Evolutionary conservation across 129 eudicot genomes (phyloP).

Genomic region (carrot (Daucus carota)): DNA sequence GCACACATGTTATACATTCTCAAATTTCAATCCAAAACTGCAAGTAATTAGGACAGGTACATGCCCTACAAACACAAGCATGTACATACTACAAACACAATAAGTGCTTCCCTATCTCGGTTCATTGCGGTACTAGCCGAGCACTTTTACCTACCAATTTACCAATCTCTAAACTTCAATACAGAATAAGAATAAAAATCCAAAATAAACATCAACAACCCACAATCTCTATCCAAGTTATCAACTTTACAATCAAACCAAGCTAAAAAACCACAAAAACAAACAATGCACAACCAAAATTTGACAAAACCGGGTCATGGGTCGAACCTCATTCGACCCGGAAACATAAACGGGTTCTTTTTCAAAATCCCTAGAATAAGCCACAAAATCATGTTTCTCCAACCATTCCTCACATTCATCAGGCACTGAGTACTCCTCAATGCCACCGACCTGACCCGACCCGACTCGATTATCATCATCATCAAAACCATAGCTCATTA

Average conservation of each 20-base stretch:
- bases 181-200: background rate
- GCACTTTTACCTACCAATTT: too few relatives aligned
- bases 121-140: too few relatives aligned
- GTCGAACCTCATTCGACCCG: slow-evolving; percentile 56
- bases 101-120: too few relatives aligned
- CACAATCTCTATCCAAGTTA: background rate
- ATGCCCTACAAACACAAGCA: too few relatives aligned
- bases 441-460: slow-evolving; percentile 9
- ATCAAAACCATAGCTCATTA: background rate
- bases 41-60: background rate
- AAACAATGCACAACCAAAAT: background rate
- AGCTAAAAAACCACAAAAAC: background rate
- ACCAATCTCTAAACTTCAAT: background rate
- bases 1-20: background rate
- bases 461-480: background rate
- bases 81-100: too few relatives aligned
- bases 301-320: background rate
- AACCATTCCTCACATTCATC: slow-evolving; percentile 73
- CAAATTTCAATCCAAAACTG: background rate
- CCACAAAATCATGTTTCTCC: slow-evolving; percentile 61
- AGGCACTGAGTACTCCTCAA: slow-evolving; percentile 11
- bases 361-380: slow-evolving; percentile 64
- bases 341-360: slow-evolving; percentile 51
- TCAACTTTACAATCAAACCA: background rate
- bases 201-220: background rate